Percentiles rank a stretch among this genome's conserved stretches.
These are phyloP conservation scores for Cryptosporidium muris DNA, from an alignment of 169 alveolate species.

Conservation along the genomic window DNA sequence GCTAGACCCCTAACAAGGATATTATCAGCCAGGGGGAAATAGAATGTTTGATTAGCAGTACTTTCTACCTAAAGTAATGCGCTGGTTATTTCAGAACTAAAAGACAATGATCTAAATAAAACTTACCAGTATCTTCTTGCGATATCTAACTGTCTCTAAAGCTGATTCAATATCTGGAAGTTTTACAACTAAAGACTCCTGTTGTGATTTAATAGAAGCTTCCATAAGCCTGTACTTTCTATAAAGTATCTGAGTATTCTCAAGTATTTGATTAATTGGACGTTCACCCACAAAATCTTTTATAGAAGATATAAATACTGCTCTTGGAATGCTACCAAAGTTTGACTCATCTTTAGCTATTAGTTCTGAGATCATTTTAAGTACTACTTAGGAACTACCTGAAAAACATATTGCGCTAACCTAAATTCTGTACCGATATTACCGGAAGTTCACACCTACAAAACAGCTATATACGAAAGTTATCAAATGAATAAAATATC, in stretches of 20 bases:
- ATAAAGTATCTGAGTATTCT: slow-evolving; percentile 47
- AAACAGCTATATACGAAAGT: background rate
- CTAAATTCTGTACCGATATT: background rate
- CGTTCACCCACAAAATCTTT: slow-evolving; percentile 58
- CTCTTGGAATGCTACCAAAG: slow-evolving; percentile 58
- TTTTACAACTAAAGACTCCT: slow-evolving; percentile 39
- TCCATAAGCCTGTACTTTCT: slow-evolving; percentile 65
- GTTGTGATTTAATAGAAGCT: slow-evolving; percentile 46
- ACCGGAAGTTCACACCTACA: background rate
- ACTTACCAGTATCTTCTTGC: slow-evolving; percentile 58
- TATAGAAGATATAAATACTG: slow-evolving; percentile 50
- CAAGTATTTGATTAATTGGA: slow-evolving; percentile 13
- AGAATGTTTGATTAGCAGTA: background rate
- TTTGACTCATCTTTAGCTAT: slow-evolving; percentile 51
- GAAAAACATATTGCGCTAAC: background rate
- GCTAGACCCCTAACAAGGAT: slow-evolving; percentile 84
- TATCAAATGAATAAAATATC: background rate
- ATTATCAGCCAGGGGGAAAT: slow-evolving; percentile 81
- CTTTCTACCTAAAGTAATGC: slow-evolving; percentile 6
- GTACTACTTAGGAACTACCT: no score
- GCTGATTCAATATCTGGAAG: slow-evolving; percentile 68
- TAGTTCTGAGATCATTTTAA: slow-evolving; percentile 50
- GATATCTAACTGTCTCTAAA: slow-evolving; percentile 31
- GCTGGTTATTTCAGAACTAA: background rate
- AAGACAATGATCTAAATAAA: background rate